Percentiles rank a stretch among this genome's conserved stretches.
phyloP scores from a whole-genome alignment of 108 stramenopile genomes.

The Heterococcus sp. region DNA sequence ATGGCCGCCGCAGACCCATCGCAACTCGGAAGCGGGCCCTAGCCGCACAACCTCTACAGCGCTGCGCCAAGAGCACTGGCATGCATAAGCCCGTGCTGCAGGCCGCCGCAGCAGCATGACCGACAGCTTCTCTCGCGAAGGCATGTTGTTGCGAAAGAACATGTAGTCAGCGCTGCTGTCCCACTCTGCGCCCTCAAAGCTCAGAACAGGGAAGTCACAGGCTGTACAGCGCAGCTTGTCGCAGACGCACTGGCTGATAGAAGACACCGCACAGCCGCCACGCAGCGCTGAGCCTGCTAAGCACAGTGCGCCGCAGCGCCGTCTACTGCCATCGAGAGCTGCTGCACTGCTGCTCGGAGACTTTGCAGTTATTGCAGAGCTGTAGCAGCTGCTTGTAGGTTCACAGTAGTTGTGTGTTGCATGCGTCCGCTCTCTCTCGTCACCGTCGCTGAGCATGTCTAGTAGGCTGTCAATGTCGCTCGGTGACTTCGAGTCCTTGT shows the following conservation, averaged over 20 bases:
- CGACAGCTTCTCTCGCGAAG: slow-evolving; percentile 30
- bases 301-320: background rate
- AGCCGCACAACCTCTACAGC: slow-evolving; percentile 5
- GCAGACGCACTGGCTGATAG: slow-evolving; percentile 6
- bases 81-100: slow-evolving; percentile 43
- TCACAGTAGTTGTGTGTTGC: background rate
- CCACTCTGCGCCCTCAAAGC: slow-evolving; percentile 32
- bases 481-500: background rate
- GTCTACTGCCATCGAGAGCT: too few relatives aligned
- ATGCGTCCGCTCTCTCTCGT: background rate
- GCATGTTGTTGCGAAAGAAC: slow-evolving; percentile 51
- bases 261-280: background rate
- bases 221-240: slow-evolving; percentile 39
- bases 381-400: background rate
- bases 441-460: background rate
- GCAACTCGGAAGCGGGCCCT: slow-evolving; percentile 18
- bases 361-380: background rate
- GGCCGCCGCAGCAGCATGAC: slow-evolving; percentile 1
- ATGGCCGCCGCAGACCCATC: slow-evolving; percentile 51
- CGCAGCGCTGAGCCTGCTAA: background rate
- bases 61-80: slow-evolving; percentile 51
- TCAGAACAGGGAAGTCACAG: slow-evolving; percentile 41
- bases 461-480: background rate
- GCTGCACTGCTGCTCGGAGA: too few relatives aligned
- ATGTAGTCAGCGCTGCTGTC: slow-evolving; percentile 34